Conservation (phyloP, 225 moss, liverwort and hornwort species). For the Physcomitrellopsis africana region DNA sequence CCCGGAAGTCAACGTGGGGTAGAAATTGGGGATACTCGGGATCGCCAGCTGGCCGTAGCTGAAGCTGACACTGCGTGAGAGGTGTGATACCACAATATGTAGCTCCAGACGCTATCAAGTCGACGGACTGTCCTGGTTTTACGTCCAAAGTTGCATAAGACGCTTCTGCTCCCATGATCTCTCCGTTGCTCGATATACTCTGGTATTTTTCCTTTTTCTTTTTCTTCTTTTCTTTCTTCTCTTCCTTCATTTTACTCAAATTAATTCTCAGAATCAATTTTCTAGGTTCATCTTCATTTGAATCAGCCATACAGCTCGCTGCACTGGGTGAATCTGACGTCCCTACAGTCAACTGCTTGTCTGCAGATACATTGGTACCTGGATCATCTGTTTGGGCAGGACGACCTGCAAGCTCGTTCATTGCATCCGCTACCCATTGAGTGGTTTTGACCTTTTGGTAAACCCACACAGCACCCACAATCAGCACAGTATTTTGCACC, state of each 20-base stretch:
- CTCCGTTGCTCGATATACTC: slow-evolving; percentile 27
- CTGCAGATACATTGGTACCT: slow-evolving; percentile 24
- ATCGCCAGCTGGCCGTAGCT: slow-evolving; percentile 29
- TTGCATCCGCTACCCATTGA: slow-evolving; percentile 67
- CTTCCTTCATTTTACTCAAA: slow-evolving; percentile 51
- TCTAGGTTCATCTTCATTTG: slow-evolving; percentile 39
- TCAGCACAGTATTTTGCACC: slow-evolving; percentile 23
- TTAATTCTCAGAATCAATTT: slow-evolving; percentile 65
- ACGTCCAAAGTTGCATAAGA: slow-evolving; percentile 29
- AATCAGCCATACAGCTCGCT: slow-evolving; percentile 46
- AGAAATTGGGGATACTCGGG: slow-evolving; percentile 26
- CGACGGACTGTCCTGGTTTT: slow-evolving; percentile 23
- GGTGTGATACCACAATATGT: slow-evolving; percentile 25
- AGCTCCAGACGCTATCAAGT: slow-evolving; percentile 21
- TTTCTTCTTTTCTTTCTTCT: slow-evolving; percentile 55
- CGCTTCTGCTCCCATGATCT: slow-evolving; percentile 24
- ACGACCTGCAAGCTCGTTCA: slow-evolving; percentile 62
- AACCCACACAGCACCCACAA: slow-evolving; percentile 22
- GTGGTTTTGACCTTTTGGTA: slow-evolving; percentile 55
- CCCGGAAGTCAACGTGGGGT: slow-evolving; percentile 46
- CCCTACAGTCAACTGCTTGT: slow-evolving; percentile 31
- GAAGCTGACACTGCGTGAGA: slow-evolving; percentile 24
- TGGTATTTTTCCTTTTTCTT: slow-evolving; percentile 39
- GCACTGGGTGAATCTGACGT: slow-evolving; percentile 38
- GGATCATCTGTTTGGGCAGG: slow-evolving; percentile 38